Evolutionary conservation across 2,329 filamentous ascomycete genomes (phyloP).

Genomic region (Aspergillus caelatus): DNA sequence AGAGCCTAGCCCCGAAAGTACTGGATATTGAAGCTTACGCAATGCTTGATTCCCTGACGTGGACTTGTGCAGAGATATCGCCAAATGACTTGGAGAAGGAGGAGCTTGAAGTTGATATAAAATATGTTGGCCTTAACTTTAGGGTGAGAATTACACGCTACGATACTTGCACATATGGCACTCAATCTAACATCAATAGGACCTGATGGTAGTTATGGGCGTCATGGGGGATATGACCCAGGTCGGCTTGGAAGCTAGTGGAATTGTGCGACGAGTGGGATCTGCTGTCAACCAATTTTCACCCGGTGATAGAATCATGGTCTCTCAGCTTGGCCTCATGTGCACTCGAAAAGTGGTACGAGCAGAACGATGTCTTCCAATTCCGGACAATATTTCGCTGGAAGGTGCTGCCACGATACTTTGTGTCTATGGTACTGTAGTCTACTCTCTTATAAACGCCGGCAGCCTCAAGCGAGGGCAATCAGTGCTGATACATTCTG

Average conservation of each 20-base stretch:
- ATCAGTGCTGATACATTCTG: conserved; percentile 33
- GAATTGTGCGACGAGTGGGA: conserved; percentile 32
- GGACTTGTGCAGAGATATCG: conserved; percentile 6
- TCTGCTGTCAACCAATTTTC: conserved; percentile 24
- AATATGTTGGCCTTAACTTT: conserved; percentile 38
- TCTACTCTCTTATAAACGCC: conserved; percentile 26
- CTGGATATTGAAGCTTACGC: conserved; percentile 14
- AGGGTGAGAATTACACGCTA: conserved; percentile 16
- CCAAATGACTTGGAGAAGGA: conserved; percentile 12
- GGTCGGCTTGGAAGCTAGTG: conserved; percentile 35
- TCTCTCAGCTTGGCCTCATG: conserved; percentile 10
- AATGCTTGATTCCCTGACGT: conserved; percentile 12
- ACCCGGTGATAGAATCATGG: conserved; percentile 35
- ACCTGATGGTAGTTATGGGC: conserved; percentile 39
- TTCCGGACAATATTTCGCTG: conserved; percentile 19
- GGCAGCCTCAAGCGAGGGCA: conserved; percentile 27
- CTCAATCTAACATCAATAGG: conserved; percentile 9
- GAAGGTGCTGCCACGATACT: conserved; percentile 25
- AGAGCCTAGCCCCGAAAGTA: not conserved
- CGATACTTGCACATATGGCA: no score
- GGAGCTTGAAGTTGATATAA: conserved; percentile 37
- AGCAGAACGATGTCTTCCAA: conserved; percentile 15
- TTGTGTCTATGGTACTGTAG: conserved; percentile 23
- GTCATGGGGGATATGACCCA: conserved; percentile 24
- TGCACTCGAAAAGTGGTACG: conserved; percentile 15